Percentiles rank a stretch among this genome's conserved stretches.
Evolutionary conservation across 345 rosid genomes (phyloP).

Genomic region (Aurinia saxatilis): DNA sequence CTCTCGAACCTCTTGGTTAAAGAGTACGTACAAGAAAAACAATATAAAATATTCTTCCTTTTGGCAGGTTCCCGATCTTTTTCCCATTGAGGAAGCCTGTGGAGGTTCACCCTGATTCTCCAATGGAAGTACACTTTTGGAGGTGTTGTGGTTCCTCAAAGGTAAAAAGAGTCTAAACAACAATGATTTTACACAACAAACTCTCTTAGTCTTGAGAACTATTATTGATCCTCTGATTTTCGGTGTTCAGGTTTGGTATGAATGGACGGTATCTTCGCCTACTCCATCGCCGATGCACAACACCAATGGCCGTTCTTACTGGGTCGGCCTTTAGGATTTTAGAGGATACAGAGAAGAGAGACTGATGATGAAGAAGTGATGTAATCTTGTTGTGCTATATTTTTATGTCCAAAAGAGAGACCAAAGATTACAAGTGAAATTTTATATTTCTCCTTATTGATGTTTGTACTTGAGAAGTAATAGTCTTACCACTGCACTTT

Average conservation of each 20-base stretch:
- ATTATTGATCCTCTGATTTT: background rate
- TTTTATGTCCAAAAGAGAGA: background rate
- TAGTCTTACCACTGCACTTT: background rate
- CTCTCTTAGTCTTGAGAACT: background rate
- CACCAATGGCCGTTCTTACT: conserved; percentile 89
- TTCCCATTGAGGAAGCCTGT: conserved; percentile 88
- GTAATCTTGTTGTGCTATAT: conserved; percentile 16
- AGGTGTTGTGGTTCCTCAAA: conserved; percentile 74
- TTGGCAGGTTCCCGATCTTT: conserved; percentile 86
- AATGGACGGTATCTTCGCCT: conserved; percentile 84
- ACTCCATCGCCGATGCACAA: conserved; percentile 65
- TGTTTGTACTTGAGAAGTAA: background rate
- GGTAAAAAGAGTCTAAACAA: conserved; percentile 32
- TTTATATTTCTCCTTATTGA: background rate
- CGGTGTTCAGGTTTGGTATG: conserved; percentile 82
- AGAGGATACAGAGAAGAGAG: background rate
- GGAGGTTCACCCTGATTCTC: conserved; percentile 44
- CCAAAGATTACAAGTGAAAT: conserved; percentile 13
- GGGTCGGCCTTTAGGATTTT: conserved; percentile 78
- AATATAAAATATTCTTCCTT: background rate
- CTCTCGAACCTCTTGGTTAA: too few species aligned
- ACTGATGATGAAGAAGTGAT: background rate
- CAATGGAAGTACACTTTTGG: conserved; percentile 89
- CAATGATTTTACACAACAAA: background rate
- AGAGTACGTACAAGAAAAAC: background rate